A percentile compares a stretch with the other conserved stretches of the same genome.
These are phyloP conservation scores for Mycosphaerella sp. DNA, from an alignment of 2,329 filamentous ascomycete species.

Conservation along the genomic window DNA sequence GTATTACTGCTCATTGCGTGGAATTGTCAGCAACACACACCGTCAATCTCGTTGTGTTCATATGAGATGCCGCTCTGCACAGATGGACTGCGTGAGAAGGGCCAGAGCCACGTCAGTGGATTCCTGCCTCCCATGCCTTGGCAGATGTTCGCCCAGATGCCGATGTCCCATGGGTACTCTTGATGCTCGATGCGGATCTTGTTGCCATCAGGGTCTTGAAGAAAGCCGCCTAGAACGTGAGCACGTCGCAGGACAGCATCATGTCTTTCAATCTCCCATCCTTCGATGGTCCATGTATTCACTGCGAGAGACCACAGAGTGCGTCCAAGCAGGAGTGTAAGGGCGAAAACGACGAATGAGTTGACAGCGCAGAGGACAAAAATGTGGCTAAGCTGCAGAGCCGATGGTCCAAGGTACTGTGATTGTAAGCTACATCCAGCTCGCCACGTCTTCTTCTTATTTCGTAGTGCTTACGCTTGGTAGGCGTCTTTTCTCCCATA, in stretches of 20 bases:
- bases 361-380: conserved; percentile 55
- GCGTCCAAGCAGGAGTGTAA: conserved; percentile 60
- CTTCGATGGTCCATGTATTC: conserved; percentile 76
- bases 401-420: conserved; percentile 63
- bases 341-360: conserved; percentile 54
- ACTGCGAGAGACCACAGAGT: conserved; percentile 56
- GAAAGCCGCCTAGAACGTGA: conserved; percentile 49
- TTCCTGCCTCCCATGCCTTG: conserved; percentile 70
- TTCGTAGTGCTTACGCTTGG: conserved; percentile 50
- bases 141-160: conserved; percentile 65
- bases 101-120: conserved; percentile 62
- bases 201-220: conserved; percentile 51
- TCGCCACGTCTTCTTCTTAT: background rate
- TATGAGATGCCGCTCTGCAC: conserved; percentile 52
- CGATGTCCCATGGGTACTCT: conserved; percentile 78
- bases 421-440: background rate
- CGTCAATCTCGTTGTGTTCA: conserved; percentile 73
- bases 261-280: conserved; percentile 57
- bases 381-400: conserved; percentile 54
- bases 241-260: conserved; percentile 42
- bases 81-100: conserved; percentile 52
- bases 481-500: conserved; percentile 62
- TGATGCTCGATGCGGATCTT: conserved; percentile 54
- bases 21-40: conserved; percentile 30
- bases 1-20: too few species aligned